Conservation (phyloP, 345 rosid genomes). For the Citrus unshiu region DNA sequence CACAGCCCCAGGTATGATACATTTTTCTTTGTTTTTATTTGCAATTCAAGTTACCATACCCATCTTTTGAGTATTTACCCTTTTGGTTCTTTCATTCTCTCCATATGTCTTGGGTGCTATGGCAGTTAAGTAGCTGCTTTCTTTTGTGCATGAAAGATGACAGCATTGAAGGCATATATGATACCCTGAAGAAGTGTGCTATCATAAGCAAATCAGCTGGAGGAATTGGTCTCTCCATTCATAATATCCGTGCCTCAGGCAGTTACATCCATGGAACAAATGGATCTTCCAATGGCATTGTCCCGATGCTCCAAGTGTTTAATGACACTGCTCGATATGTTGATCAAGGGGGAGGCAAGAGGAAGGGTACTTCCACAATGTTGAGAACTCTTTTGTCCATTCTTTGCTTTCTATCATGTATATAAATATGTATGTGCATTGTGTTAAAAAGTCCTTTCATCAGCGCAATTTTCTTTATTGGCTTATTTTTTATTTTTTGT, state of each 20-base stretch:
- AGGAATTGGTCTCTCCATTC: constrained; percentile 89
- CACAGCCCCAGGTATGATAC: constrained; percentile 73
- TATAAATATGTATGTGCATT: neutral
- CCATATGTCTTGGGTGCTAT: constrained; percentile 1
- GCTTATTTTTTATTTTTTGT: neutral
- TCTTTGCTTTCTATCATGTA: neutral
- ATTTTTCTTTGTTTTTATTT: constrained; percentile 19
- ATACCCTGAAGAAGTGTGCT: constrained; percentile 90
- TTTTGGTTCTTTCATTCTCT: neutral
- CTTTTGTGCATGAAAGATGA: constrained; percentile 90
- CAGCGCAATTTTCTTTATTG: neutral
- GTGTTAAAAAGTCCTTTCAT: neutral
- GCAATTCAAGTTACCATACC: neutral
- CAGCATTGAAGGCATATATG: constrained; percentile 91
- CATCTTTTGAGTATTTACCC: neutral
- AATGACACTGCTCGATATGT: constrained; percentile 88
- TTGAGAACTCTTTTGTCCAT: neutral
- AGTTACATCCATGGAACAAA: constrained; percentile 76
- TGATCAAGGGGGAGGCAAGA: constrained; percentile 91
- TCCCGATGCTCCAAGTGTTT: constrained; percentile 74
- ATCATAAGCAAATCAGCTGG: constrained; percentile 94
- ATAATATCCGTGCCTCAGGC: constrained; percentile 75
- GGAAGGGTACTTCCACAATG: constrained; percentile 45
- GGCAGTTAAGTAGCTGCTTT: constrained; percentile 89
- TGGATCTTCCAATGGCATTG: constrained; percentile 77